Base-by-base conservation (phyloP, 805 yeast species). In the Pichia sporocuriosa region DNA sequence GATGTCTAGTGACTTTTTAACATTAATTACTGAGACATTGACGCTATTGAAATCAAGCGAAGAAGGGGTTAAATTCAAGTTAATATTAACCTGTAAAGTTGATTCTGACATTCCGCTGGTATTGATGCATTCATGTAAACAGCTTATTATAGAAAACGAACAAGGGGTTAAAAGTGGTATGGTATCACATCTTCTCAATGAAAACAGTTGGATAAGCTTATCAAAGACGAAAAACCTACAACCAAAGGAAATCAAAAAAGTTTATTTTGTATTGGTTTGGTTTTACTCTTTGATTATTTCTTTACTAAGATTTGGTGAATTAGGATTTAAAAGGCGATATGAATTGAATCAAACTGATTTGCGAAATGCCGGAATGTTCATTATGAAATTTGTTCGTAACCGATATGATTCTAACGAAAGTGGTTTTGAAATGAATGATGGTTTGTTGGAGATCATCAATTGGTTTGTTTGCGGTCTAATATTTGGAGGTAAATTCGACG, bases 341-440 rank as follows among this genome's bases (percentile, higher is more conserved):
- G 94, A 84, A 45, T 74, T 88, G 51, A 84, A 75, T 54, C 85
- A 84, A 43, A 61, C 79, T n/a, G 96, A 89, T 55, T 70, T 81
- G 40, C 60, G 63, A 10, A 66, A 76, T 19, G 80, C 77, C 2
- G 48, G 68, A 4, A 53, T 46, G 37, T 63, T 77, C 16, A 57
- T 80, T 37, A 66, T 66, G 31, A 60, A 65, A 35, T 55, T 73
- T 51, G 53, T 80, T n/a, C n/a, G n/a, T 5, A 19, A 30, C 5
- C 20, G 26, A 26, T 41, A 36, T 32, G 15, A 17, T 15, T 32
- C 20, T 9, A 32, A 30, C 4, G 10, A 35, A 33, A 24, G 25
- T 25, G 32, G 36, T n/a, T 41, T 32, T 29, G 44, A 35, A 9
- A 12, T 37, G 8, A 25, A 27, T 10, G 12, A 9, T 15, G 31